Base-by-base conservation (phyloP, 75 land plant species). In the Ceratopteris richardii region DNA sequence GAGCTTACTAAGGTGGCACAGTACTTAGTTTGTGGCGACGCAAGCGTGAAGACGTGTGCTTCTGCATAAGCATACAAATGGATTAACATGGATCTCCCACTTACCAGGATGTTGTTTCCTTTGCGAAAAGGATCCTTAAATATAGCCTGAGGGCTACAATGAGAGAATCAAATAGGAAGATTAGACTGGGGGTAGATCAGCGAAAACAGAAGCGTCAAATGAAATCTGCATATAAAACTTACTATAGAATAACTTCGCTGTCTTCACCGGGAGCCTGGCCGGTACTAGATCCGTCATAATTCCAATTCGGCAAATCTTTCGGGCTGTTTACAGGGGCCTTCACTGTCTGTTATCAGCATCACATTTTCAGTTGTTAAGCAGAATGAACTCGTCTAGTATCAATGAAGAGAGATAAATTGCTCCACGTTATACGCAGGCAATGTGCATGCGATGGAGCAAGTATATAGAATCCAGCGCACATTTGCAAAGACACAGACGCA, bases 221-320 rank as follows among this genome's bases (percentile, higher is more conserved):
- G 37, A 33, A 33, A 33, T 33, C 9, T 33, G 37, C 9, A 9
- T 9, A 33, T 33, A 9, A 24, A 2, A 13, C 80, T 68, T 79
- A 86, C 90, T 86, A 90, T 66, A 90, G 62, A 51, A 90, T 90
- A 9, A 90, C 96, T 81, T 90, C 96, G 75, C 96, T 90, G 61
- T 90, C 96, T 60, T 79, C 81, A 1, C 96, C 96, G 20, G 96
- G 96, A 42, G 96, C 96, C 67, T 90, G 96, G 0, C 96, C 96
- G 31, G 96, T 90, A 75, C 91, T 86, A 1, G 96, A 90, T 51
- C 96, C 96, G 65, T 90, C 96, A 51, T 85, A 90, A 62, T 90
- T 90, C 96, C 96, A 90, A 65, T 79, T 90, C 29, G 96, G 96
- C 24, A 90, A 77, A 64, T 81, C 82, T 61, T 89, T 80, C 17